Conservation (phyloP, 2,329 filamentous ascomycete species). For the Hortaea sp. region DNA sequence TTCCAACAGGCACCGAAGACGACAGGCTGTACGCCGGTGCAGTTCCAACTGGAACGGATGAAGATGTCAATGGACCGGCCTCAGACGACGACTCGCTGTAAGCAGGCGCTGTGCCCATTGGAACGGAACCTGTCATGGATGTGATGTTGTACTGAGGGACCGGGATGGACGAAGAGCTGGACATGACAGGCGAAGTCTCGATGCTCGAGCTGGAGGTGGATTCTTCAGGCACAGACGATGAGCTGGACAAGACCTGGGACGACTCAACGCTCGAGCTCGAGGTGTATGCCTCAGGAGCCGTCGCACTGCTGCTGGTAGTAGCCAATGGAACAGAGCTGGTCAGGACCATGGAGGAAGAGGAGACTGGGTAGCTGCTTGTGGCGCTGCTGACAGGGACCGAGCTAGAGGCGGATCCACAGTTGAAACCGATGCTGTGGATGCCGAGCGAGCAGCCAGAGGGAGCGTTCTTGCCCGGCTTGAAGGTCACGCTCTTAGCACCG, state of each 20-base stretch:
- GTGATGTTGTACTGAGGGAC: not conserved
- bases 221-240: not conserved
- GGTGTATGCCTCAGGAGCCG: slow-evolving; percentile 2
- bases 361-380: slow-evolving; percentile 1
- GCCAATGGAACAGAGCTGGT: not conserved
- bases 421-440: slow-evolving; percentile 56
- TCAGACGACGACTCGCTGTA: not conserved
- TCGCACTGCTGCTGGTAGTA: slow-evolving; percentile 1
- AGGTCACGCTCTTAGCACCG: slow-evolving; percentile 72
- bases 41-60: not conserved
- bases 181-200: not conserved
- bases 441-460: slow-evolving; percentile 55
- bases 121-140: not conserved
- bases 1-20: too few relatives aligned
- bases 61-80: not conserved
- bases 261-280: slow-evolving; percentile 11
- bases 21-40: too few relatives aligned
- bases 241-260: slow-evolving; percentile 8
- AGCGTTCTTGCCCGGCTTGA: slow-evolving; percentile 46
- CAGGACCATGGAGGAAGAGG: slow-evolving; percentile 3
- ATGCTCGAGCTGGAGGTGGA: too few relatives aligned
- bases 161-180: slow-evolving; percentile 1
- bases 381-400: slow-evolving; percentile 6
- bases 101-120: not conserved
- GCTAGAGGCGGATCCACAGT: slow-evolving; percentile 46